Base-by-base conservation (phyloP, 2,329 filamentous ascomycete species). In the Claviceps citrina region DNA sequence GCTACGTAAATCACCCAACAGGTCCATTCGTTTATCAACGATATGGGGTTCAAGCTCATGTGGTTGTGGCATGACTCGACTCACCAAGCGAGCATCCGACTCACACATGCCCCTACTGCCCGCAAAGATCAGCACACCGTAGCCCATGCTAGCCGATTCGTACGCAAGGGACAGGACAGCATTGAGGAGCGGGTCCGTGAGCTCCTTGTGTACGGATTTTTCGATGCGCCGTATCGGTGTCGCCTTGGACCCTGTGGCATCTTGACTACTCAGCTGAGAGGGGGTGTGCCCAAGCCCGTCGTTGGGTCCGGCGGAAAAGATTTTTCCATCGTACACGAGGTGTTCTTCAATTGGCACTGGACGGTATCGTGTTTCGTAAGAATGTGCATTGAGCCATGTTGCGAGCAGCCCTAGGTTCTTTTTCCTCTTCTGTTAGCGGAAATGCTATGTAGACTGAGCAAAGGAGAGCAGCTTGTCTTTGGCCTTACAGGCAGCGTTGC, bases 321-420 rank as follows among this genome's bases (percentile, higher is more conserved):
- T 67, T 5, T 67, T 67, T 42, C 80, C 74, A 34, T 84, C 78
- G 52, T 76, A 81, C 4, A 85, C 81, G 1, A 86, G 62, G 51
- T 83, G 73, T 49, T 86, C 82, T 38, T 84, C 71, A 18, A 87
- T 76, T 0, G 81, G 81, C n/a, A 87, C 67, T 1, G 82, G 81
- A 2, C 76, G 70, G 53, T 84, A 86, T 40, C 68, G 72, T 2
- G 81, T 85, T 47, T 78, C 73, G 50, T 84, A 85, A 36, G 73
- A 81, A 49, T 79, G 78, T 1, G 76, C 81, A 35, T 71, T 61
- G 13, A 86, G 70, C 82, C 82, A 86, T 26, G 66, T 64, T 2
- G 79, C 78, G 36, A 86, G 64, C 24, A 83, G 53, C 40, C 75
- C 67, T 37, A 81, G 78, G 51, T 86, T 85, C 78, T 83, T 41